Evolutionary conservation across 1,284 basidiomycete genomes (phyloP).

Genomic region (Cutaneotrichosporon arboriforme): DNA sequence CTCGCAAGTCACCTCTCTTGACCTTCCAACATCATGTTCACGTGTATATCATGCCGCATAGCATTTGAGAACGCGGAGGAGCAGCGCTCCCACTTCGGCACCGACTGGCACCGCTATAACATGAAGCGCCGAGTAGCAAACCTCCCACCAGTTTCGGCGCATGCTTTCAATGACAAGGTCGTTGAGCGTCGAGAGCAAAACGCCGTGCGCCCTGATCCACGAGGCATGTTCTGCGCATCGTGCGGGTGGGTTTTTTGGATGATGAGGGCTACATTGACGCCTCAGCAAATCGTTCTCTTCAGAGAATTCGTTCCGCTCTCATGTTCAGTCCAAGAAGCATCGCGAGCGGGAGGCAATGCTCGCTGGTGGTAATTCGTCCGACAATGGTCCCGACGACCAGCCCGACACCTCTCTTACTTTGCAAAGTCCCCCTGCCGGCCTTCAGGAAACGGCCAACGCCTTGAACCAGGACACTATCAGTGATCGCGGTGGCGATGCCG

Average conservation of each 20-base stretch:
- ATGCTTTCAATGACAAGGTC: constrained; percentile 87
- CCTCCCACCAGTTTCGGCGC: constrained; percentile 75
- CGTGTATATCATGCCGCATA: constrained; percentile 88
- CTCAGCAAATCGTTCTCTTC: constrained; percentile 81
- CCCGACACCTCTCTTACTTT: no score
- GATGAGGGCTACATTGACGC: constrained; percentile 1
- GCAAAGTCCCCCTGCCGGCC: no score
- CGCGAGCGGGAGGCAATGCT: constrained; percentile 62
- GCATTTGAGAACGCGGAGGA: constrained; percentile 79
- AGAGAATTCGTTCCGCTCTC: constrained; percentile 81
- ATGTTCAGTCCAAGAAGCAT: constrained; percentile 86
- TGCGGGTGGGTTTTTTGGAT: constrained; percentile 61
- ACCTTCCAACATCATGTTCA: constrained; percentile 57
- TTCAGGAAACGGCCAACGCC: no score
- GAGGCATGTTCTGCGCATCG: constrained; percentile 64
- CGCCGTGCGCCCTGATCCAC: constrained; percentile 60
- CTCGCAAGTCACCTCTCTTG: not conserved
- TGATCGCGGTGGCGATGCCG: no score
- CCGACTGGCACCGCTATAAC: constrained; percentile 96
- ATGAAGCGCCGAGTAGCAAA: constrained; percentile 94
- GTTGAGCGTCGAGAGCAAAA: constrained; percentile 68
- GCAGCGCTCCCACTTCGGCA: constrained; percentile 85
- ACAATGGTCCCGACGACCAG: no score
- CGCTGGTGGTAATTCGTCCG: no score
- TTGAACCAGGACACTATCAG: no score